Percentiles rank a stretch among this genome's conserved stretches.
Evolutionary conservation across 805 yeast species (phyloP).

Genomic region (Kockiozyma suomiensis): DNA sequence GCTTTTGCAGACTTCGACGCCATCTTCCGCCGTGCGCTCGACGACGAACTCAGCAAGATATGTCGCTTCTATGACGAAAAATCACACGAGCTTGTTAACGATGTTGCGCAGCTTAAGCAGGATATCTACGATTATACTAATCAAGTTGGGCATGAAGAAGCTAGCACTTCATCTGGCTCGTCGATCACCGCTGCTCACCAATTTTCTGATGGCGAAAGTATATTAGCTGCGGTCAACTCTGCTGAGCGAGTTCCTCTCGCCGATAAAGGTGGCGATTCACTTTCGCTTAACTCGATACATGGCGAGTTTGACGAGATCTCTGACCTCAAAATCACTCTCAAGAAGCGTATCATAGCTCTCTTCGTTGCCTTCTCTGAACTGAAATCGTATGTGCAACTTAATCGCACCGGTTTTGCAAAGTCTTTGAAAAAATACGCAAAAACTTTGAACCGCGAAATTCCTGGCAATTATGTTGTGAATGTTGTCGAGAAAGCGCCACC

Average conservation of each 20-base stretch:
- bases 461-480: conserved; percentile 50
- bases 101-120: conserved; percentile 57
- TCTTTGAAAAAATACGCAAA: conserved; percentile 92
- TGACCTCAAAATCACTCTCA: conserved; percentile 63
- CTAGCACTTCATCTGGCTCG: conserved; percentile 21
- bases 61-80: conserved; percentile 72
- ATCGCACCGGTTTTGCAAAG: conserved; percentile 85
- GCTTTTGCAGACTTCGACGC: conserved; percentile 52
- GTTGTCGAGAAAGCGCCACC: conserved; percentile 53
- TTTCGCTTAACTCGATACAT: conserved; percentile 16
- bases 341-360: conserved; percentile 63
- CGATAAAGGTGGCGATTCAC: conserved; percentile 17
- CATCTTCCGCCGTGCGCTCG: conserved; percentile 71
- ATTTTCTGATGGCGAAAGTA: conserved; percentile 19
- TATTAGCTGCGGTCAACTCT: not conserved
- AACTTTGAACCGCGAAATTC: conserved; percentile 60
- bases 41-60: conserved; percentile 73
- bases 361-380: conserved; percentile 81
- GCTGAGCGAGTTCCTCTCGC: not conserved
- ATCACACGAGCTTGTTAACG: conserved; percentile 59
- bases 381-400: conserved; percentile 78
- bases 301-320: conserved; percentile 42
- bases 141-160: conserved; percentile 5
- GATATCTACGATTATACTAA: conserved; percentile 61
- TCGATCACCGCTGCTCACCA: conserved; percentile 16